Percentiles rank a stretch among this genome's conserved stretches.
These are phyloP conservation scores for Ogataea dorogensis DNA, from an alignment of 805 yeast genomes.

Conservation along the genomic window DNA sequence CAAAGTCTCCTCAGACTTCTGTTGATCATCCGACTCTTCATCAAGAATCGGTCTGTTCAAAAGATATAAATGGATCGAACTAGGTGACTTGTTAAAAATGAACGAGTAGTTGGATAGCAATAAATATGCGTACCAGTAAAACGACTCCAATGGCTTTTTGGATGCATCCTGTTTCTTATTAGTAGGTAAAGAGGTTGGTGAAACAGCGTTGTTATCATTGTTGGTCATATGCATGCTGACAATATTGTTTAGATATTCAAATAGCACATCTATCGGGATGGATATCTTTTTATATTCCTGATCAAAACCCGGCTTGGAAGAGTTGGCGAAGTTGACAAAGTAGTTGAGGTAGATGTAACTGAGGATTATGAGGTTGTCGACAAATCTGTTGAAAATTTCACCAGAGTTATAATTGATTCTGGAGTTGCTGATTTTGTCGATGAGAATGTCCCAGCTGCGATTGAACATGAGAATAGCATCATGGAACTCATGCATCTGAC, in stretches of 20 bases:
- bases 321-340: constrained; percentile 33
- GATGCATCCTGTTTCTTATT: constrained; percentile 1
- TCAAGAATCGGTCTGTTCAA: constrained; percentile 29
- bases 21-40: constrained; percentile 14
- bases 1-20: constrained; percentile 16
- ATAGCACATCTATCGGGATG: constrained; percentile 45
- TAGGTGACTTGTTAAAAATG: constrained; percentile 40
- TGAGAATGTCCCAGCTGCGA: constrained; percentile 42
- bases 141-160: constrained; percentile 21
- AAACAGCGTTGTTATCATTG: constrained; percentile 11
- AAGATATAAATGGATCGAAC: constrained; percentile 35
- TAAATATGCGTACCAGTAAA: constrained; percentile 49
- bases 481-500: constrained; percentile 33
- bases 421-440: constrained; percentile 30
- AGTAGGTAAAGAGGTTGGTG: neutral
- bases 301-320: constrained; percentile 7
- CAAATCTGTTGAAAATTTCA: constrained; percentile 35
- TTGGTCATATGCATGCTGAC: constrained; percentile 42
- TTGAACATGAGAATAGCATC: constrained; percentile 41
- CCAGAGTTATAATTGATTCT: constrained; percentile 32
- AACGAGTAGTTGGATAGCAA: constrained; percentile 44
- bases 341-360: constrained; percentile 42
- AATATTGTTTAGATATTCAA: constrained; percentile 50
- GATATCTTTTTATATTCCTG: constrained; percentile 18
- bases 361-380: constrained; percentile 45